phyloP scores from a whole-genome alignment of 345 rosid species.

The Schrenkiella parvula region DNA sequence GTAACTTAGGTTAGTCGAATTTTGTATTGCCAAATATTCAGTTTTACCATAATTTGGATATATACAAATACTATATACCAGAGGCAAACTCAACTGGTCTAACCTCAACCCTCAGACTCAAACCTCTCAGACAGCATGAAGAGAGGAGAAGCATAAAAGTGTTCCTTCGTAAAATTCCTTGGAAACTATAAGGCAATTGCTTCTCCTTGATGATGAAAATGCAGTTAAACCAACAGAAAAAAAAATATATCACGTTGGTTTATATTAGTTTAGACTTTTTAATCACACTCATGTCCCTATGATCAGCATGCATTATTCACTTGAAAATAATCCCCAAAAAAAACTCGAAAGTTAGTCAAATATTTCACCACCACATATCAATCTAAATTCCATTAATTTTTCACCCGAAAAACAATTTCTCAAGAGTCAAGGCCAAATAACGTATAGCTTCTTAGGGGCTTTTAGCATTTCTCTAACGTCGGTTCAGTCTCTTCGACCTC shows the following conservation, averaged over 20 bases:
- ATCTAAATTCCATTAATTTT: not conserved
- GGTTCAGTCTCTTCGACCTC: not conserved
- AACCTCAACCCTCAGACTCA: not conserved
- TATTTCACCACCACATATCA: not conserved
- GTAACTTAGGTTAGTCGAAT: not conserved
- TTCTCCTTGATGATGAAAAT: not conserved
- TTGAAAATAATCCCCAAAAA: not conserved
- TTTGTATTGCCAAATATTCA: not conserved
- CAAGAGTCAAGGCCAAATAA: not conserved
- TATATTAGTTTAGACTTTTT: not conserved
- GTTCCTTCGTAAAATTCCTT: not conserved
- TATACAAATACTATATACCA: not conserved
- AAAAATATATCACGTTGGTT: not conserved
- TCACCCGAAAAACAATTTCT: not conserved
- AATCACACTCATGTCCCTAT: not conserved
- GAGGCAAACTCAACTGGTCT: not conserved
- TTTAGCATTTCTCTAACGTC: slow-evolving; percentile 19
- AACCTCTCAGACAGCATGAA: not conserved
- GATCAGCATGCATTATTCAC: not conserved
- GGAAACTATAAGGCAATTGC: not conserved
- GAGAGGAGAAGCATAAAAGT: not conserved
- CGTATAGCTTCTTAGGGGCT: not conserved
- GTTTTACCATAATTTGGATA: not conserved
- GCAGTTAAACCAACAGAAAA: not conserved
- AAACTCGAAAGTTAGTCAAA: not conserved